phyloP scores from a whole-genome alignment of 176 grass and related monocot genomes.

The Zizania latifolia region DNA sequence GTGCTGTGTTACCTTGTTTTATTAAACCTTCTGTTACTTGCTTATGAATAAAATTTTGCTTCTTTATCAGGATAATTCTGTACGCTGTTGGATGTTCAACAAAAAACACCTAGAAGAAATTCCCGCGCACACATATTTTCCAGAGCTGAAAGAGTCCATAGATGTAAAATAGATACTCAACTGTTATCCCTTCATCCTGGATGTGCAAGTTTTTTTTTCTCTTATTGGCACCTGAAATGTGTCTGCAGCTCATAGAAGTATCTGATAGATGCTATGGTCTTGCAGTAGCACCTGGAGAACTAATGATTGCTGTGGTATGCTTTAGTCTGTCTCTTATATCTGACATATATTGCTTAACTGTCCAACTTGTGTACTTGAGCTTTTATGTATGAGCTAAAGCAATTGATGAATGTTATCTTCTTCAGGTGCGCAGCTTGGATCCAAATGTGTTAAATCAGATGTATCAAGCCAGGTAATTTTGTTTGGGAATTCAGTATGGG shows the following conservation, averaged over 20 bases:
- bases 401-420: constrained; percentile 7
- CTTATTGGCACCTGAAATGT: constrained; percentile 34
- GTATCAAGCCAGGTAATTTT: constrained; percentile 86
- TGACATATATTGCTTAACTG: constrained; percentile 28
- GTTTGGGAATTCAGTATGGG: neutral
- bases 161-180: constrained; percentile 43
- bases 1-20: neutral
- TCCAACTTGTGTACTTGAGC: neutral
- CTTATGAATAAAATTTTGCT: constrained; percentile 24
- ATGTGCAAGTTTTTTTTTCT: neutral
- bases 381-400: constrained; percentile 4
- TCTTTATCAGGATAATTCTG: constrained; percentile 71
- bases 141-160: constrained; percentile 35
- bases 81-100: constrained; percentile 55
- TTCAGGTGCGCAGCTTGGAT: constrained; percentile 78
- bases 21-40: neutral
- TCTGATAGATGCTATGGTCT: constrained; percentile 81
- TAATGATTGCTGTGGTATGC: constrained; percentile 82
- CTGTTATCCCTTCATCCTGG: constrained; percentile 9
- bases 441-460: constrained; percentile 69
- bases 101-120: constrained; percentile 52
- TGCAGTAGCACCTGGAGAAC: constrained; percentile 67
- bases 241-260: constrained; percentile 64
- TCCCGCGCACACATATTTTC: constrained; percentile 46
- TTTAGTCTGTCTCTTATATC: constrained; percentile 20